A percentile compares a stretch with the other conserved stretches of the same genome.
Evolutionary conservation across 768 basidiomycete genomes (phyloP).

Genomic region (Boletus rufocinnamomeus): DNA sequence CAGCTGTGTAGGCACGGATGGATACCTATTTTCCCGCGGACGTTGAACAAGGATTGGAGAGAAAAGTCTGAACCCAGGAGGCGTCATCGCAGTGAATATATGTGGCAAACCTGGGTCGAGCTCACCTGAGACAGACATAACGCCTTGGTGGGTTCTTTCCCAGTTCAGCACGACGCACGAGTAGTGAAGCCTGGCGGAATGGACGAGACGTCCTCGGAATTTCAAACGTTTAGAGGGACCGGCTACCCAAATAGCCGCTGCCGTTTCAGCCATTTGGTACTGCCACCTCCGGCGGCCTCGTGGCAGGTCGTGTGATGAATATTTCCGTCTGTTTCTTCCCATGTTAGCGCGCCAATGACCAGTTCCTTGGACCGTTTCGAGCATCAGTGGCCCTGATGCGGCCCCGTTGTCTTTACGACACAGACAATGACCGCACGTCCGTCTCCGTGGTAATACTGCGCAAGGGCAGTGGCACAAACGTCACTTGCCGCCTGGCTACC

Average conservation of each 20-base stretch:
- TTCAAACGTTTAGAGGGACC: background rate
- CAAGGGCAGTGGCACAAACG: background rate
- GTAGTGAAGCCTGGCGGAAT: background rate
- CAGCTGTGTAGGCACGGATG: background rate
- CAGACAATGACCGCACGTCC: background rate
- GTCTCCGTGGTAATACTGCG: background rate
- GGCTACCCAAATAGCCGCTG: slow-evolving; percentile 3
- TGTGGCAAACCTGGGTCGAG: background rate
- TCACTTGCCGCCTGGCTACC: background rate
- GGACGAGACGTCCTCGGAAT: background rate
- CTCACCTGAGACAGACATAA: slow-evolving; percentile 23
- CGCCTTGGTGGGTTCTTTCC: background rate
- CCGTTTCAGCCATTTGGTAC: background rate
- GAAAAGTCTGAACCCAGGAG: slow-evolving; percentile 45
- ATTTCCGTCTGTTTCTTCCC: background rate
- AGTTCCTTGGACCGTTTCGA: background rate
- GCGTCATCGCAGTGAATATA: background rate
- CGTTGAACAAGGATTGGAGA: slow-evolving; percentile 57
- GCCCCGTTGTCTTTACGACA: background rate
- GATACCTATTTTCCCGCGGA: slow-evolving; percentile 69
- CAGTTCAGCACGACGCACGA: background rate
- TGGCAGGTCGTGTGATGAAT: background rate
- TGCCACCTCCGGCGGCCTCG: background rate
- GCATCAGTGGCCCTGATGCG: no score
- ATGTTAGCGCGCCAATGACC: background rate